phyloP scores from a whole-genome alignment of 768 basidiomycete species.

The Tylopilus sp. region DNA sequence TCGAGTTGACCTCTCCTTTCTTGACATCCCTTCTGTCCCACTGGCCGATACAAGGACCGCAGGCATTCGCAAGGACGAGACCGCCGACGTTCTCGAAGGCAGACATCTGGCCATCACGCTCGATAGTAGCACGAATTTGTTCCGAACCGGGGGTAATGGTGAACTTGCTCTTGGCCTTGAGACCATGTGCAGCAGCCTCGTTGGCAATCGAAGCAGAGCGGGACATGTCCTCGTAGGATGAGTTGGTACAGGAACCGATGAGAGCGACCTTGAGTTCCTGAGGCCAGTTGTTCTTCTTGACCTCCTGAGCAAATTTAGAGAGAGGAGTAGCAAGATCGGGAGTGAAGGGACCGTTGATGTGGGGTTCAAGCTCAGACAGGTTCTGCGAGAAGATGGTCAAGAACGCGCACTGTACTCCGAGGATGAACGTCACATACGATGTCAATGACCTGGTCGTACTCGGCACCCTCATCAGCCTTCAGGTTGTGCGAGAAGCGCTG shows the following conservation, averaged over 20 bases:
- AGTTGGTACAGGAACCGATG: slow-evolving; percentile 99
- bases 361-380: slow-evolving; percentile 95
- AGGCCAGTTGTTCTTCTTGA: slow-evolving; percentile 96
- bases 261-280: slow-evolving; percentile 94
- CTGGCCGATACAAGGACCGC: slow-evolving; percentile 98
- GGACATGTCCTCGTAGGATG: slow-evolving; percentile 99
- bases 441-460: slow-evolving; percentile 93
- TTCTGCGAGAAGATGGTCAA: slow-evolving; percentile 46
- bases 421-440: slow-evolving; percentile 58
- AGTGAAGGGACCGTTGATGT: slow-evolving; percentile 99
- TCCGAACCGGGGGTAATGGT: slow-evolving; percentile 98
- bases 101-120: slow-evolving; percentile 90
- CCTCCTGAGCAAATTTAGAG: slow-evolving; percentile 89
- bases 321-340: slow-evolving; percentile 98
- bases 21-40: slow-evolving; percentile 97
- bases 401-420: neutral
- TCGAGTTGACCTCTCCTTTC: slow-evolving; percentile 97
- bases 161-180: slow-evolving; percentile 89
- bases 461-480: slow-evolving; percentile 78
- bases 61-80: slow-evolving; percentile 94
- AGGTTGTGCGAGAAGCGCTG: slow-evolving; percentile 88
- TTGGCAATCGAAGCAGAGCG: slow-evolving; percentile 92
- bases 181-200: slow-evolving; percentile 85
- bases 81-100: slow-evolving; percentile 87
- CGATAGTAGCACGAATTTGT: slow-evolving; percentile 97